Evolutionary conservation across 176 grass and related monocot genomes (phyloP).

Genomic region (Eragrostis curvula): DNA sequence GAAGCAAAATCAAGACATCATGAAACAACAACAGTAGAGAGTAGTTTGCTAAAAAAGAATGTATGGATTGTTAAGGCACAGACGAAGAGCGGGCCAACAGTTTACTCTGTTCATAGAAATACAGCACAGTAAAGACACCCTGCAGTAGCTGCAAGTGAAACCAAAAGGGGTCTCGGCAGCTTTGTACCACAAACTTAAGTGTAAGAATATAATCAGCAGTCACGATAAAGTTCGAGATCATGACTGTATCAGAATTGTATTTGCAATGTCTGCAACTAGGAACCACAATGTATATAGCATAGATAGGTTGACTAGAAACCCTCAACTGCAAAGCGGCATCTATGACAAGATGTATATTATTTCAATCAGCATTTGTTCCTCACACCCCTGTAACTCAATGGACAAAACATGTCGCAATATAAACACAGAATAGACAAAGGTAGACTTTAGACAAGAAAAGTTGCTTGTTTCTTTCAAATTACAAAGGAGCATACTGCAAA

Average conservation of each 20-base stretch:
- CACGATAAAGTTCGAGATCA: constrained; percentile 15
- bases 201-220: constrained; percentile 24
- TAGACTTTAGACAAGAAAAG: neutral
- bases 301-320: constrained; percentile 26
- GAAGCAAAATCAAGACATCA: constrained; percentile 43
- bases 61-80: constrained; percentile 31
- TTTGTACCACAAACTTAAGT: constrained; percentile 30
- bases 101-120: constrained; percentile 46
- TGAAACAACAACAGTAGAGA: constrained; percentile 22
- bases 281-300: constrained; percentile 10
- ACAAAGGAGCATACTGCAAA: constrained; percentile 16
- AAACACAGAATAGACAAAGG: neutral
- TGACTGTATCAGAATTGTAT: constrained; percentile 32
- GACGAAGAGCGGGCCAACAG: constrained; percentile 2
- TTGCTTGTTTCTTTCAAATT: constrained; percentile 13
- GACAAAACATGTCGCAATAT: constrained; percentile 14
- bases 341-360: neutral
- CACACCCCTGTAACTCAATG: neutral
- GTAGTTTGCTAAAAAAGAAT: constrained; percentile 32
- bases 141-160: constrained; percentile 26
- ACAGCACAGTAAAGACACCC: constrained; percentile 24
- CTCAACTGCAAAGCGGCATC: neutral
- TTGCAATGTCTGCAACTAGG: constrained; percentile 28
- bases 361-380: neutral
- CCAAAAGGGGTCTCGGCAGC: constrained; percentile 27